phyloP scores from a whole-genome alignment of 768 basidiomycete species.

The Russula virescens region DNA sequence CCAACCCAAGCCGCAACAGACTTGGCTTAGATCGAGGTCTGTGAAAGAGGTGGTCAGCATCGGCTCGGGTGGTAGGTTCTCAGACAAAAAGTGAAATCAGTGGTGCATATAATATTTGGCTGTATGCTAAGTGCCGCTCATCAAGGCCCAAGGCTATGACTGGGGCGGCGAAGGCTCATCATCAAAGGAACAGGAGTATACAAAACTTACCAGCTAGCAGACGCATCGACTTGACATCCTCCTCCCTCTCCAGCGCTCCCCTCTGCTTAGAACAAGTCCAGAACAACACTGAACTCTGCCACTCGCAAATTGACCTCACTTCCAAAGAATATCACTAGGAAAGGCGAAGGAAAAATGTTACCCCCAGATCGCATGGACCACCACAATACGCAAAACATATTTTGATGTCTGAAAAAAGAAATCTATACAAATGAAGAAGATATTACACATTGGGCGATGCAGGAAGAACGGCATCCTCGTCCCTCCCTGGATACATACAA shows the following conservation, averaged over 20 bases:
- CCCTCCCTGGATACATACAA: slow-evolving; percentile 47
- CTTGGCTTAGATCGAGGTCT: neutral
- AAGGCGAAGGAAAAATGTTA: neutral
- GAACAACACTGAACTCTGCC: neutral
- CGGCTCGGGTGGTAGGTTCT: neutral
- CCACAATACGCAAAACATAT: neutral
- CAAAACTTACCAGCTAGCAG: slow-evolving; percentile 1
- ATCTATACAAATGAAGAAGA: slow-evolving; percentile 14
- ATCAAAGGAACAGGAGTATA: neutral
- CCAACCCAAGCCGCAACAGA: neutral
- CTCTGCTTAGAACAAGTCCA: too few species aligned
- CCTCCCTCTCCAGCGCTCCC: neutral
- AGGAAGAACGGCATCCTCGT: slow-evolving; percentile 65
- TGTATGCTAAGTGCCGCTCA: slow-evolving; percentile 24
- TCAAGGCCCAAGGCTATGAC: slow-evolving; percentile 25
- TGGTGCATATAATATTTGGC: slow-evolving; percentile 25
- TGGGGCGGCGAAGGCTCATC: slow-evolving; percentile 26
- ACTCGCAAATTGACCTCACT: neutral
- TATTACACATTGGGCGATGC: slow-evolving; percentile 30
- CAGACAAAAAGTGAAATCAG: slow-evolving; percentile 15
- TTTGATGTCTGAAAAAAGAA: slow-evolving; percentile 17
- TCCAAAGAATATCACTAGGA: neutral
- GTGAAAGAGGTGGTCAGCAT: neutral
- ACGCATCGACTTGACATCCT: neutral
- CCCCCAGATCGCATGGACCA: neutral